Base-by-base conservation (phyloP, 306 rosid genomes). In the Trichosanthes truncata region DNA sequence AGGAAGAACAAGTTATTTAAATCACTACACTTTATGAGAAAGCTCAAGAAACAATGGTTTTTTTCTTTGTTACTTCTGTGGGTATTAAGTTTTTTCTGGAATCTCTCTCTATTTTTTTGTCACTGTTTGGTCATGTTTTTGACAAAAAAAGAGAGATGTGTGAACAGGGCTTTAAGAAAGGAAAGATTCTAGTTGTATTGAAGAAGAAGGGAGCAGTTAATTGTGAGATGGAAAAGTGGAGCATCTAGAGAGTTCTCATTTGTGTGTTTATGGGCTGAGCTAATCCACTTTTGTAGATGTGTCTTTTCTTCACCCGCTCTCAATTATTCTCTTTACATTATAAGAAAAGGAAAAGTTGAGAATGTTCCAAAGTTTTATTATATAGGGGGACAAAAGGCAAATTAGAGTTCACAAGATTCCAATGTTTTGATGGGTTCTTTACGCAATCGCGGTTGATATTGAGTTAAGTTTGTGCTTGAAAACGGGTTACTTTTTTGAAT, bases 101-200 rank as follows among this genome's bases (percentile, higher is more conserved):
- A 9, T 65, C 73, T 18, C 48, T 33, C n/a, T 21, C 5, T 23
- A 23, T 29, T 35, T 23, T 65, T 67, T 38, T 61, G 13, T 61
- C 68, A 61, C 68, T 26, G 41, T n/a, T n/a, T n/a, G n/a, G n/a
- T n/a, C n/a, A n/a, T n/a, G n/a, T n/a, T n/a, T n/a, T n/a, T n/a
- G n/a, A 14, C n/a, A 6, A 65, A 35, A 36, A 35, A 35, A 9
- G n/a, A 36, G 46, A 33, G 23, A 23, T 4, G 31, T 67, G 31
- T 67, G 74, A 38, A 67, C 31, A 20, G 7, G 8, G 13, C 18
- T 69, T 69, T 69, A 41, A n/a, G 53, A 69, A 71, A 71, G 56
- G 77, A 7, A 69, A 45, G 36, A 71, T 71, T 71, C 77, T 71
- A 13, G 36, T 71, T 71, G 21, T 71, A 71, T 71, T 71, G 77